These are phyloP conservation scores for Lachnellula subtilissima DNA, from an alignment of 2,329 filamentous ascomycete genomes.

Conservation along the genomic window DNA sequence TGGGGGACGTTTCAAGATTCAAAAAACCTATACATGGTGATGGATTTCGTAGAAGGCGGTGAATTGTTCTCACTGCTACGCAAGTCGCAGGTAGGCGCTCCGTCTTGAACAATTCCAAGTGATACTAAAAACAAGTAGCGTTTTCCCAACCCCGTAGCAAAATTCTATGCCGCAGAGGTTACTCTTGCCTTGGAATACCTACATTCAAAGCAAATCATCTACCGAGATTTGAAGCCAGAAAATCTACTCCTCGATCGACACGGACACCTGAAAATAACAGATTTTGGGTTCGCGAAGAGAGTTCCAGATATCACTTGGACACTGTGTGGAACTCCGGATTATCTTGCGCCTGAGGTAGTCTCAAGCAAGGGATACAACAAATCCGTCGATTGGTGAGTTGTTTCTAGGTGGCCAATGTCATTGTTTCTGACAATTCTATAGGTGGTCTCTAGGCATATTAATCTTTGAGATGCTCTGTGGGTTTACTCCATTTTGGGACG, in stretches of 20 bases:
- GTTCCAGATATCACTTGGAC: conserved; percentile 99
- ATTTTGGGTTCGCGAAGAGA: conserved; percentile 98
- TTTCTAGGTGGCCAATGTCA: conserved; percentile 18
- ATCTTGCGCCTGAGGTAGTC: conserved; percentile 96
- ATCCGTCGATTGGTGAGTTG: conserved; percentile 88
- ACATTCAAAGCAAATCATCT: conserved; percentile 93
- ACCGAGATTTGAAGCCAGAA: conserved; percentile 94
- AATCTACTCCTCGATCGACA: conserved; percentile 88
- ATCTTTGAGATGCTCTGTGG: conserved; percentile 99
- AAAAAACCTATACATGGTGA: conserved; percentile 98
- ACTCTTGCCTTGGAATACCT: conserved; percentile 93
- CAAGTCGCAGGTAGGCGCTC: conserved; percentile 67
- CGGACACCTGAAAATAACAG: conserved; percentile 93
- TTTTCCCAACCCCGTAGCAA: conserved; percentile 96
- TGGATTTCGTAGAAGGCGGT: conserved; percentile 99
- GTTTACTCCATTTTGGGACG: conserved; percentile 98
- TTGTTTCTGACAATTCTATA: conserved; percentile 35
- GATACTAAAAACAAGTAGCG: conserved; percentile 51
- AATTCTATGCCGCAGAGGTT: conserved; percentile 98
- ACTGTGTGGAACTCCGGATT: conserved; percentile 94
- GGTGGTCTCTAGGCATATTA: conserved; percentile 97
- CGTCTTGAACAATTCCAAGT: not conserved
- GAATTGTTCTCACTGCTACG: conserved; percentile 92
- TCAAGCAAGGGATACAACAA: conserved; percentile 99
- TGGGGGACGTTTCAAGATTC: conserved; percentile 98